These are phyloP conservation scores for Tripidium arundinaceum DNA, from an alignment of 202 grass and related monocot genomes.

Conservation along the genomic window DNA sequence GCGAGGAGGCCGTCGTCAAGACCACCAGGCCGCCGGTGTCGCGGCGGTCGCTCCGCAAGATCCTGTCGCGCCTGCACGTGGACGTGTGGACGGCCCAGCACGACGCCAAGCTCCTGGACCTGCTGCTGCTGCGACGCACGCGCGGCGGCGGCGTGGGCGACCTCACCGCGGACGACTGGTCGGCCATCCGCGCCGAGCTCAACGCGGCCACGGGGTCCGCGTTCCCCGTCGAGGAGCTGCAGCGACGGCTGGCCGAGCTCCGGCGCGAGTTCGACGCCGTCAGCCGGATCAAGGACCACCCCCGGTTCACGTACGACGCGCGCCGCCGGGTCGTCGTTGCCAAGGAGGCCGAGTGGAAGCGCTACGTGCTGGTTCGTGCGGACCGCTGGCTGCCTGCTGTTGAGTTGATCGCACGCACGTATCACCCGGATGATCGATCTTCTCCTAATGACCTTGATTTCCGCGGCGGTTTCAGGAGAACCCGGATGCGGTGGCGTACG, in stretches of 20 bases:
- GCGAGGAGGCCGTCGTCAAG: neutral
- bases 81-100: conserved; percentile 42
- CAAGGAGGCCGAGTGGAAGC: conserved; percentile 28
- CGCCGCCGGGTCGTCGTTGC: conserved; percentile 39
- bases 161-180: conserved; percentile 32
- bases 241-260: conserved; percentile 28
- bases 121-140: conserved; percentile 9
- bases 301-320: conserved; percentile 22
- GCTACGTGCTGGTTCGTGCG: conserved; percentile 14
- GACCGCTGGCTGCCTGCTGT: neutral
- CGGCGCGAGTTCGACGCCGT: conserved; percentile 32
- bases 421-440: neutral
- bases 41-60: conserved; percentile 41
- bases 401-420: neutral
- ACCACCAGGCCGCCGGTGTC: conserved; percentile 26
- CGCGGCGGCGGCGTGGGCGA: neutral
- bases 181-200: conserved; percentile 21
- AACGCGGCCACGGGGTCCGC: conserved; percentile 33
- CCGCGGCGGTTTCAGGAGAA: conserved; percentile 19
- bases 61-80: conserved; percentile 41
- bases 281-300: conserved; percentile 26
- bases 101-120: conserved; percentile 44
- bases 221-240: conserved; percentile 38
- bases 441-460: too few relatives aligned
- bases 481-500: conserved; percentile 19